Evolutionary conservation across 306 rosid genomes (phyloP).

Genomic region (Dicorynia guianensis): DNA sequence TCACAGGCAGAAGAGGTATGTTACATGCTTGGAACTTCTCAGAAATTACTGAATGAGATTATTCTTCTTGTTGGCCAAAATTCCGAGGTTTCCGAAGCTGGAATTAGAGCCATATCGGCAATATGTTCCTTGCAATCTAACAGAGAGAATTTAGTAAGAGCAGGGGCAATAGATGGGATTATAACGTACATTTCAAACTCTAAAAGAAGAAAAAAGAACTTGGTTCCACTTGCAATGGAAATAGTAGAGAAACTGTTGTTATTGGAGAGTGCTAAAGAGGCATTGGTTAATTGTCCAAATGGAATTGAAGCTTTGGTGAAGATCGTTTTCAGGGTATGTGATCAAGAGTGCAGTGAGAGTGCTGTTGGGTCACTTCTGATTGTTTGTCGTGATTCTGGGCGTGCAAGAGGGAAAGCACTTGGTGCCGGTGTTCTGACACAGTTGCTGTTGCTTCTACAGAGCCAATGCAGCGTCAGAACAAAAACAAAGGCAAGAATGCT

Average conservation of each 20-base stretch:
- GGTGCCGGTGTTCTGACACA: slow-evolving; percentile 66
- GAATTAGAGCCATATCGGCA: slow-evolving; percentile 61
- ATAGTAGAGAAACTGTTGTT: slow-evolving; percentile 67
- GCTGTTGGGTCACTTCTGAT: slow-evolving; percentile 65
- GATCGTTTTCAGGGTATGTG: slow-evolving; percentile 74
- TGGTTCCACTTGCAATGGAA: slow-evolving; percentile 55
- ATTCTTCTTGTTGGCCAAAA: slow-evolving; percentile 40
- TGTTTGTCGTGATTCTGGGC: slow-evolving; percentile 53
- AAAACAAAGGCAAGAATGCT: slow-evolving; percentile 79
- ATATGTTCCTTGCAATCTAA: slow-evolving; percentile 55
- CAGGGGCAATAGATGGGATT: slow-evolving; percentile 64
- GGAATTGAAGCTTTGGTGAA: slow-evolving; percentile 60
- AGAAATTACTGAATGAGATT: slow-evolving; percentile 52
- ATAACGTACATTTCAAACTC: slow-evolving; percentile 53
- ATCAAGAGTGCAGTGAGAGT: slow-evolving; percentile 73
- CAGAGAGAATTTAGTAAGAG: slow-evolving; percentile 54
- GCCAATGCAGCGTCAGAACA: slow-evolving; percentile 64
- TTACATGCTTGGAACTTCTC: slow-evolving; percentile 51
- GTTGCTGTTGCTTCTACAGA: slow-evolving; percentile 77
- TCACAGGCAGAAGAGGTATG: slow-evolving; percentile 53
- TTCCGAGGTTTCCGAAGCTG: slow-evolving; percentile 62
- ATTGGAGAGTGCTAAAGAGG: slow-evolving; percentile 58
- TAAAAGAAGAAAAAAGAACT: slow-evolving; percentile 47
- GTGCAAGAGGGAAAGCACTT: slow-evolving; percentile 76
- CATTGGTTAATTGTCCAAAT: slow-evolving; percentile 49